Evolutionary conservation across 345 rosid species (phyloP), one percentile per base, ranked within the genome.

Genomic region (Eucalyptus sp.): DNA sequence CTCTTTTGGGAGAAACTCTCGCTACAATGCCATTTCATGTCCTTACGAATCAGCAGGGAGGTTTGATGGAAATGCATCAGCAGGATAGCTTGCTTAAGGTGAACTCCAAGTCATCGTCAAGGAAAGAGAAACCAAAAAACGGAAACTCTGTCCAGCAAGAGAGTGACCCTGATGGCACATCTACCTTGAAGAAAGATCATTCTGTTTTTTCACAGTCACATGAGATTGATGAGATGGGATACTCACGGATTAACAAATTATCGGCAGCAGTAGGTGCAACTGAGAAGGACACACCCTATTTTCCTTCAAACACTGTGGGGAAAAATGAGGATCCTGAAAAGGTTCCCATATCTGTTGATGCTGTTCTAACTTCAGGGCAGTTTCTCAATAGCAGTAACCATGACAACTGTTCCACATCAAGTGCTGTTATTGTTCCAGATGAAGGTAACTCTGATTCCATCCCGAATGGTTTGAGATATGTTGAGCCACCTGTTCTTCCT

Each of bases 391-490:
- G 87, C 87, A 90, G 92, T 88, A 91, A 91, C 89, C 94, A 91
- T 93, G 95, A 94, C 91, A 90, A 92, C 88, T 85, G 84, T 80
- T 91, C 96, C 29, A 87, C 90, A 79, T 89, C 95, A 25, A 91
- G 89, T 88, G 88, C 91, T 89, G 86, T 90, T 16, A 88, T 87
- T 91, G 94, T 92, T 88, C 92, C 89, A 80, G 92, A 84, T 89
- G 87, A 89, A 87, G 84, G 88, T 44, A 95, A 94, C 91, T 91
- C 93, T 50, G 94, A 90, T 89, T 90, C 93, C 86, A 94, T 91
- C 93, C 92, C 90, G 44, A 92, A 92, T 89, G 95, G 94, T 90
- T 89, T 94, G 86, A 93, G 93, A 89, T 91, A 93, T 85, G 92
- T 90, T 86, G 95, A 95, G 90, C 92, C 96, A 33, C 90, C 91